Percentiles rank a stretch among this genome's conserved stretches.
These are phyloP conservation scores for Peronospora destructor DNA, from an alignment of 352 stramenopile genomes.

Conservation along the genomic window DNA sequence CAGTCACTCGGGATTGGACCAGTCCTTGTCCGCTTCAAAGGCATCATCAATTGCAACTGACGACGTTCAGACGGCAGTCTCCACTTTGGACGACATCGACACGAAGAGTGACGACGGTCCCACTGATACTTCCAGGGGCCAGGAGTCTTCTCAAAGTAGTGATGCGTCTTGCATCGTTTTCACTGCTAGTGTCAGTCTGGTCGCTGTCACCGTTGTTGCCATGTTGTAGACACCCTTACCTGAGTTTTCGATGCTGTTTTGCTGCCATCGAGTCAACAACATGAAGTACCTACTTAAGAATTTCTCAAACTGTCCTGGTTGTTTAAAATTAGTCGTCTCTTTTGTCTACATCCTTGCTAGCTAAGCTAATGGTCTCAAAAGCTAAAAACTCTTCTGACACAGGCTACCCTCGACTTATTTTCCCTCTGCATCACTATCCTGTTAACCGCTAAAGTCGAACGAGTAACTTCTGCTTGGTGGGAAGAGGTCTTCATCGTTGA, in stretches of 20 bases:
- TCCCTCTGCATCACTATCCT: background rate
- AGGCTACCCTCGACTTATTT: constrained; percentile 3
- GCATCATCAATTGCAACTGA: too few relatives aligned
- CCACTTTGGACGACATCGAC: too few relatives aligned
- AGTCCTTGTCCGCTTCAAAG: too few relatives aligned
- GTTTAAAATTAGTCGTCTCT: background rate
- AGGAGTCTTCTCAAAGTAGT: constrained; percentile 3
- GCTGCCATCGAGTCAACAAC: constrained; percentile 9
- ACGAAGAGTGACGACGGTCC: background rate
- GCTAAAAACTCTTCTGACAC: background rate
- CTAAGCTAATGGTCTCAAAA: background rate
- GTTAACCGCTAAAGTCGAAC: constrained; percentile 61
- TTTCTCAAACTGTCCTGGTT: background rate
- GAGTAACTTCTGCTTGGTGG: constrained; percentile 44
- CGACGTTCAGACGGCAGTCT: too few relatives aligned
- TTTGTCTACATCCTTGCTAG: background rate
- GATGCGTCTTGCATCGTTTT: constrained; percentile 13
- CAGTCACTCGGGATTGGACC: background rate
- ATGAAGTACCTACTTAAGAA: constrained; percentile 9
- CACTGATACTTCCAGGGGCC: background rate
- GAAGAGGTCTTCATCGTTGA: constrained; percentile 45
- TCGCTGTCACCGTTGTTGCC: constrained; percentile 23
- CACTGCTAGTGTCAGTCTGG: constrained; percentile 14
- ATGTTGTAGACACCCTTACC: constrained; percentile 19
- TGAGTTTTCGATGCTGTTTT: constrained; percentile 3